These are phyloP conservation scores for Dendrobium nobile DNA, from an alignment of 106 monocot genomes.

Conservation along the genomic window DNA sequence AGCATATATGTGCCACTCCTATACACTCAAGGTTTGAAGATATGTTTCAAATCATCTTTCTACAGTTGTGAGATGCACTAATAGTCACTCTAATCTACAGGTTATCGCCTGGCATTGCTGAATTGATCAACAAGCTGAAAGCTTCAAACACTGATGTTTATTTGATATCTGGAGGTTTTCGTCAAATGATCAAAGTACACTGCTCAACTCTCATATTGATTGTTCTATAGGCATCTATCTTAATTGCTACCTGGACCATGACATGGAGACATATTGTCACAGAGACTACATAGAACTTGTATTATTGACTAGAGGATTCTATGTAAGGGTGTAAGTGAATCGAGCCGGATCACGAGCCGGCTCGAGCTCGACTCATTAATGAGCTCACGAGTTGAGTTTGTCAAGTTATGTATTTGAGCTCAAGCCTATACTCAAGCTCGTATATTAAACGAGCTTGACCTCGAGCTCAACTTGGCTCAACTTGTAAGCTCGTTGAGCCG, in stretches of 20 bases:
- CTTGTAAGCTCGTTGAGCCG: no score
- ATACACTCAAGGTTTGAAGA: neutral
- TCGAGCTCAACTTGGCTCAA: no score
- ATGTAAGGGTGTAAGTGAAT: no score
- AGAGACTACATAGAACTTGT: neutral
- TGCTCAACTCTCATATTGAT: neutral
- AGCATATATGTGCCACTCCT: neutral
- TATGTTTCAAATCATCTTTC: neutral
- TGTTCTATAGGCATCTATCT: neutral
- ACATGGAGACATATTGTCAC: neutral
- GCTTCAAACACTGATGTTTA: constrained; percentile 50
- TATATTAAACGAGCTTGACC: no score
- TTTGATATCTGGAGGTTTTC: constrained; percentile 93
- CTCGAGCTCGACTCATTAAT: no score
- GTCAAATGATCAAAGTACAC: constrained; percentile 93
- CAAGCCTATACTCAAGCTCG: no score
- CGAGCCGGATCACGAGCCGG: no score
- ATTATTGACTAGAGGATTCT: neutral
- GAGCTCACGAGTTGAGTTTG: no score
- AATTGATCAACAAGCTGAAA: constrained; percentile 69
- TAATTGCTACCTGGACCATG: neutral
- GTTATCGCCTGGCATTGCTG: constrained; percentile 87
- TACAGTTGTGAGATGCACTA: neutral
- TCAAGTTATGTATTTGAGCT: no score
- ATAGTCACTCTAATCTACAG: constrained; percentile 28